Evolutionary conservation across 257 asterid species (phyloP).

Genomic region (Solanum gracilifrons): DNA sequence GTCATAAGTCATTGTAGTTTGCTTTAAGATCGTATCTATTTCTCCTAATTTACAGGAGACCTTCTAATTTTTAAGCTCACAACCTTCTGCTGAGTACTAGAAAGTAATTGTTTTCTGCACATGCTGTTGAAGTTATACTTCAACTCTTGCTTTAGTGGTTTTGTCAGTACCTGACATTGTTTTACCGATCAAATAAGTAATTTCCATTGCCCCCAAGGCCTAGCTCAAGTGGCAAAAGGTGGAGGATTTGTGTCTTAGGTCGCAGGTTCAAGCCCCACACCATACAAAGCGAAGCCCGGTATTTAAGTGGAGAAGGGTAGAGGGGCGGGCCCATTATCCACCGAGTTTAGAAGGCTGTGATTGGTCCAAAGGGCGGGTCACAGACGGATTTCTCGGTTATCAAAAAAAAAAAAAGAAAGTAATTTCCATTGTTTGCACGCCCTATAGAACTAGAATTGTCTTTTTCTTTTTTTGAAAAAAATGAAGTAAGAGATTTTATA

Average conservation of each 20-base stretch:
- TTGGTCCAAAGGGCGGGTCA: too few species aligned
- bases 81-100: neutral
- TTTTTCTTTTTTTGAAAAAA: neutral
- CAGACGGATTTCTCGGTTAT: too few species aligned
- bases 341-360: too few species aligned
- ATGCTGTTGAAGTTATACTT: neutral
- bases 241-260: too few species aligned
- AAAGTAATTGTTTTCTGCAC: neutral
- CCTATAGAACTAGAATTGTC: neutral
- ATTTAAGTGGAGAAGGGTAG: too few species aligned
- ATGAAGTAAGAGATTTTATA: too few species aligned
- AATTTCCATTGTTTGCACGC: neutral
- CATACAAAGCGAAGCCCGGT: too few species aligned
- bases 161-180: neutral
- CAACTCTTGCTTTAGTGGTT: neutral
- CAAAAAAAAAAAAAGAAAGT: too few species aligned
- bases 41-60: neutral
- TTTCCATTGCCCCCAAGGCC: too few species aligned
- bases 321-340: too few species aligned
- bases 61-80: neutral
- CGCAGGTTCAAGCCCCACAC: too few species aligned
- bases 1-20: neutral
- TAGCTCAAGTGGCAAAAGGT: too few species aligned
- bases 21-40: neutral
- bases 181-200: neutral